Conservation (phyloP, 2,329 filamentous ascomycete species). For the Ophiostoma piceae region DNA sequence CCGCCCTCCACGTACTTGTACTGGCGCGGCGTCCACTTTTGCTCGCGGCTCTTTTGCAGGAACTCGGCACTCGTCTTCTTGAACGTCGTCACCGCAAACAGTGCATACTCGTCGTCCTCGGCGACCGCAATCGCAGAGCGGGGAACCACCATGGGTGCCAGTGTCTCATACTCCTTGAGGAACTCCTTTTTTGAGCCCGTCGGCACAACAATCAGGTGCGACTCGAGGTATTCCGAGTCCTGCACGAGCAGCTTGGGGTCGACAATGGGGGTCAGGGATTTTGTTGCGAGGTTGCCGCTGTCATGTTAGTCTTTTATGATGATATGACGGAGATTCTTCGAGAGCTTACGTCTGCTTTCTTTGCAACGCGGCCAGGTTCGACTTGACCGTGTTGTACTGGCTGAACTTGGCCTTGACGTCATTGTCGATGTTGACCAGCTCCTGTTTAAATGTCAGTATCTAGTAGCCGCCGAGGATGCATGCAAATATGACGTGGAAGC, state of each 20-base stretch:
- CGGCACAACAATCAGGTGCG: slow-evolving; percentile 87
- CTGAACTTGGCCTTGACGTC: slow-evolving; percentile 92
- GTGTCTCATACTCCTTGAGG: slow-evolving; percentile 78
- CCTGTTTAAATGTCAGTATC: slow-evolving; percentile 45
- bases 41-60: slow-evolving; percentile 83
- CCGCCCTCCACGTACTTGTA: slow-evolving; percentile 91
- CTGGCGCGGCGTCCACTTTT: slow-evolving; percentile 90
- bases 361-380: slow-evolving; percentile 72
- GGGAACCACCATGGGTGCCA: slow-evolving; percentile 88
- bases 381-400: slow-evolving; percentile 90
- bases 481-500: background rate
- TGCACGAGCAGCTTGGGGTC: slow-evolving; percentile 73
- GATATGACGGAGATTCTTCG: slow-evolving; percentile 1
- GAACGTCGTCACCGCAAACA: slow-evolving; percentile 87
- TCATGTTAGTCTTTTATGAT: background rate
- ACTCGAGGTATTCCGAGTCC: slow-evolving; percentile 94
- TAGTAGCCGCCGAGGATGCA: background rate
- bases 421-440: slow-evolving; percentile 86
- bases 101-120: slow-evolving; percentile 80
- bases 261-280: slow-evolving; percentile 85
- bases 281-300: slow-evolving; percentile 88
- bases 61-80: slow-evolving; percentile 88
- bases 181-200: slow-evolving; percentile 79
- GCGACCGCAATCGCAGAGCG: slow-evolving; percentile 76
- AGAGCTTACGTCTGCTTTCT: slow-evolving; percentile 73